phyloP scores from a whole-genome alignment of 306 rosid species.

The Coriaria nepalensis region DNA sequence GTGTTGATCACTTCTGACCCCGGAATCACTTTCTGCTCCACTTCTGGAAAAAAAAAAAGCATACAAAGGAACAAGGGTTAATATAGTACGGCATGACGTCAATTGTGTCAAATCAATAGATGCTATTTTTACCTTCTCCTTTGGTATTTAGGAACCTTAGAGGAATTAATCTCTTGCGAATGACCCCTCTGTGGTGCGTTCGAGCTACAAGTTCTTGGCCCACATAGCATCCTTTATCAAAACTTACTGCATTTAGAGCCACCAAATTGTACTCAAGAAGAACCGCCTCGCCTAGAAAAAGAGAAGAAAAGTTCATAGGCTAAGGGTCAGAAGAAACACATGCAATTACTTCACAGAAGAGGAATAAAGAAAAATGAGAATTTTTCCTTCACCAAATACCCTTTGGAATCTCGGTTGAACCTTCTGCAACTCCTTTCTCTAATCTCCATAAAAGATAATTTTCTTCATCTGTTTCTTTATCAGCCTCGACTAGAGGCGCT shows the following conservation, averaged over 20 bases:
- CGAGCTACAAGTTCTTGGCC: constrained; percentile 92
- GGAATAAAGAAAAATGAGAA: neutral
- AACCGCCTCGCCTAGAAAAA: constrained; percentile 61
- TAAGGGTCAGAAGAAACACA: neutral
- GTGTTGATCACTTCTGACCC: constrained; percentile 49
- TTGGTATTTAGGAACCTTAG: constrained; percentile 36
- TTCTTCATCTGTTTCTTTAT: constrained; percentile 66
- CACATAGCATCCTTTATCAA: constrained; percentile 89
- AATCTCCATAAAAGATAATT: constrained; percentile 69
- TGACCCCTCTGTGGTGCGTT: constrained; percentile 79
- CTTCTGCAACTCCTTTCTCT: constrained; percentile 81
- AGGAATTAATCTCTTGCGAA: constrained; percentile 69
- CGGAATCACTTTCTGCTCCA: constrained; percentile 32
- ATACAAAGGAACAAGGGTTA: constrained; percentile 6
- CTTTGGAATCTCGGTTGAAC: constrained; percentile 76
- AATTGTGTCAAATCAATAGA: neutral
- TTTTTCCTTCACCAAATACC: constrained; percentile 19
- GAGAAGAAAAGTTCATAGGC: neutral
- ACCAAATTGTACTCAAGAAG: constrained; percentile 88
- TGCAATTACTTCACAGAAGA: neutral
- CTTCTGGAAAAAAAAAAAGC: constrained; percentile 24
- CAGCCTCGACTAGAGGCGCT: constrained; percentile 79
- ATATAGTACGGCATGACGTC: neutral
- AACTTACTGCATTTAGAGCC: constrained; percentile 82
- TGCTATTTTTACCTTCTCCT: constrained; percentile 49